phyloP scores from a whole-genome alignment of 2,329 filamentous ascomycete genomes.

The Penicillium freii region DNA sequence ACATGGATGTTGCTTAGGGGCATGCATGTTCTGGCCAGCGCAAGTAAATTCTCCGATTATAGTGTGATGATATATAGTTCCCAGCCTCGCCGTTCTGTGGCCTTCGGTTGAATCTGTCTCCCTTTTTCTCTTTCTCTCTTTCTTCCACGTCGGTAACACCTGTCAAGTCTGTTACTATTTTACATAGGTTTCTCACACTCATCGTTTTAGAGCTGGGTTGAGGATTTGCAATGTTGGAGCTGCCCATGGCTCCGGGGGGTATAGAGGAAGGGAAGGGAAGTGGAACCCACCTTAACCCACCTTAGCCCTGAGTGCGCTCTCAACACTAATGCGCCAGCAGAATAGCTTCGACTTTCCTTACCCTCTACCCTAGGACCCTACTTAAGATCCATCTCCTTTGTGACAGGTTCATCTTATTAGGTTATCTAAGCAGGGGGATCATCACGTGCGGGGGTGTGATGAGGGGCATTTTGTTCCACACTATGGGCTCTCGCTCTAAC shows the following conservation, averaged over 20 bases:
- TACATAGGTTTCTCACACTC: not conserved
- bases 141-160: not conserved
- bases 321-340: not conserved
- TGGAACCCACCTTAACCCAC: not conserved
- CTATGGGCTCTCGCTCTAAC: constrained; percentile 5
- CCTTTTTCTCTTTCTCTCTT: not conserved
- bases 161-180: not conserved
- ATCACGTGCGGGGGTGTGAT: constrained; percentile 18
- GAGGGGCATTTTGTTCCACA: constrained; percentile 20
- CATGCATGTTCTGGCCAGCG: constrained; percentile 15
- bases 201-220: not conserved
- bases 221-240: not conserved
- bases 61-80: constrained; percentile 14
- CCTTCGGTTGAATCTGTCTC: not conserved
- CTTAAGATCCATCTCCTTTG: not conserved
- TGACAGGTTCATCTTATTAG: not conserved
- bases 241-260: not conserved
- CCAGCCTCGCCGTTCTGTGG: not conserved
- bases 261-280: not conserved
- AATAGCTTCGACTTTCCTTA: not conserved
- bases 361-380: no score
- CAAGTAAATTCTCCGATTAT: constrained; percentile 10
- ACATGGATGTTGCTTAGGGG: constrained; percentile 9
- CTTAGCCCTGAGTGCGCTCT: not conserved
- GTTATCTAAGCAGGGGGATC: constrained; percentile 9